Percentiles rank a stretch among this genome's conserved stretches.
These are phyloP conservation scores for Fusarium keratoplasticum DNA, from an alignment of 2,329 filamentous ascomycete genomes.

Conservation along the genomic window DNA sequence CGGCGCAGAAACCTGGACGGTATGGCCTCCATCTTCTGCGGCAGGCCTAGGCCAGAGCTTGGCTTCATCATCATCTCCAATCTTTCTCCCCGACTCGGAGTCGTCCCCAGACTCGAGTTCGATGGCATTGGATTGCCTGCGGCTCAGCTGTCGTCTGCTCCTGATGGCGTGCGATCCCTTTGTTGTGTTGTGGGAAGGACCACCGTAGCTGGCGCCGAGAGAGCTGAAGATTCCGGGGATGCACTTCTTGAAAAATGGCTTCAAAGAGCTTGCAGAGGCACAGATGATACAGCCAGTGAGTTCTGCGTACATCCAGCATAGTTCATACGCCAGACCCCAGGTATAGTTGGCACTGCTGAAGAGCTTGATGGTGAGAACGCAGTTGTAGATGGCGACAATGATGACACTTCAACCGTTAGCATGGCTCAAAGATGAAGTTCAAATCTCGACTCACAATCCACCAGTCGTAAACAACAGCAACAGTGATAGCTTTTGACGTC, in stretches of 20 bases:
- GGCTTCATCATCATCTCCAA: conserved; percentile 29
- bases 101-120: conserved; percentile 38
- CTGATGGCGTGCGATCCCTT: conserved; percentile 19
- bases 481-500: conserved; percentile 32
- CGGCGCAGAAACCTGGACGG: conserved; percentile 18
- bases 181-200: not conserved
- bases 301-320: conserved; percentile 43
- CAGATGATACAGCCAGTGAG: conserved; percentile 40
- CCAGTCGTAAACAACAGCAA: conserved; percentile 37
- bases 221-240: conserved; percentile 29
- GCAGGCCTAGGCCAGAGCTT: conserved; percentile 29
- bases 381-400: conserved; percentile 39
- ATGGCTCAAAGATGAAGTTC: not conserved
- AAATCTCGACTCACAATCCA: conserved; percentile 20
- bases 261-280: conserved; percentile 37
- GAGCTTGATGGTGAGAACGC: conserved; percentile 33
- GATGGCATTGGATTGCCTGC: conserved; percentile 33
- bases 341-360: conserved; percentile 37
- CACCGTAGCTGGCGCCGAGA: conserved; percentile 6
- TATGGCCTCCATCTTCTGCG: conserved; percentile 5
- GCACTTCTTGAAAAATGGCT: conserved; percentile 34
- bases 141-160: conserved; percentile 30
- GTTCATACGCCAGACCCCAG: conserved; percentile 38
- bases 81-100: conserved; percentile 30
- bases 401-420: conserved; percentile 22